Base-by-base conservation (phyloP, 1,139 yeast species). In the Magnusiomyces sp. region DNA sequence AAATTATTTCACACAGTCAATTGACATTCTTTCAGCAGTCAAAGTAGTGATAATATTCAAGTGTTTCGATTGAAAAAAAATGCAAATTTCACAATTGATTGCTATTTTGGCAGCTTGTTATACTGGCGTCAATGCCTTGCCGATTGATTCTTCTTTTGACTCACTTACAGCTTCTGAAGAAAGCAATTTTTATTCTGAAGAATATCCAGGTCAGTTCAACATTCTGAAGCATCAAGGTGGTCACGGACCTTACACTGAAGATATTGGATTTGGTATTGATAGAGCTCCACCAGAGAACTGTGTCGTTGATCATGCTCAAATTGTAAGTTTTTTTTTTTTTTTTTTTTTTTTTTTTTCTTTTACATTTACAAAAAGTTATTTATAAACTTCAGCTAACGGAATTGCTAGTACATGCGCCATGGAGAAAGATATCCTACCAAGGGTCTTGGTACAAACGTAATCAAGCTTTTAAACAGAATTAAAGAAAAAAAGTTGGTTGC, bases 401-500 rank as follows among this genome's bases (percentile, higher is more conserved):
- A n/a, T n/a, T n/a, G n/a, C n/a, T 29, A 41, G 44, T 66, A 79
- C 47, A 72, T 76, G 52, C 75, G 92, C 61, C 92, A 84, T 58
- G 92, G 90, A n/a, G 89, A 82, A 60, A 70, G 92, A 58, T 83
- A 72, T 62, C 88, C 87, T 10, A 45, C 51, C 2, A n/a, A 7
- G 10, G n/a, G 19, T n/a, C 13, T 41, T 5, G 55, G 50, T 1
- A 11, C n/a, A 2, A 11, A 27, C 5, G 19, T 46, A 13, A 40
- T 20, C 23, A 32, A 31, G n/a, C 39, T 52, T 31, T 16, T 50
- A 9, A n/a, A 17, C 14, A 42, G 36, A 14, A 27, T 52, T 31
- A 43, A 45, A 27, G 33, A 48, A 11, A 38, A 61, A 5, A 60
- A 61, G 50, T 54, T 55, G 14, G 55, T 59, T 11, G 56, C 54